Evolutionary conservation across 768 basidiomycete species (phyloP).

Genomic region (Macrolepiota dolichaula): DNA sequence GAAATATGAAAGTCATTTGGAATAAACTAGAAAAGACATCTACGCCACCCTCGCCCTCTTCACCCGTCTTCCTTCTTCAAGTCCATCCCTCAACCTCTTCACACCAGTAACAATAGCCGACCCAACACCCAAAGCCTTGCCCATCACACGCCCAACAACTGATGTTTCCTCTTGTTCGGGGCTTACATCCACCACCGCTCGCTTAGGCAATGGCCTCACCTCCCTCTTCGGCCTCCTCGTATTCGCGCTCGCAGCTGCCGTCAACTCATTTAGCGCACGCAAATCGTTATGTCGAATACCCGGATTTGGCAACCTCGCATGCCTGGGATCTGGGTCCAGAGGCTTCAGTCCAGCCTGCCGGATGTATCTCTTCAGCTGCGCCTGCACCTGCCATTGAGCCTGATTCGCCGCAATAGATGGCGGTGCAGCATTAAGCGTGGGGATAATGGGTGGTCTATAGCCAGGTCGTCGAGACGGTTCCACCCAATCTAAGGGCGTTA

Average conservation of each 20-base stretch:
- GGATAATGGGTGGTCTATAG: not conserved
- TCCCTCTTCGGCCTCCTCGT: not conserved
- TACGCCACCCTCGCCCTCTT: not conserved
- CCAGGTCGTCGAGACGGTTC: not conserved
- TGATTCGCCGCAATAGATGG: not conserved
- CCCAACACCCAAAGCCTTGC: not conserved
- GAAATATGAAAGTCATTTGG: not conserved
- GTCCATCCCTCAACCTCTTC: slow-evolving; percentile 6
- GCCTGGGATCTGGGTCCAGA: not conserved
- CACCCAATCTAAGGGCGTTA: not conserved
- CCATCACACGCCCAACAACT: not conserved
- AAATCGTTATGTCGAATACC: not conserved
- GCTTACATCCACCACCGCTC: not conserved
- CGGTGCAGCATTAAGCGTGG: not conserved
- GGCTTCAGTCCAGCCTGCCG: not conserved
- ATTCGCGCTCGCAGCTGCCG: not conserved
- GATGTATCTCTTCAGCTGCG: not conserved
- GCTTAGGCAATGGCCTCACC: not conserved
- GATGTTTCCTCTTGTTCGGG: not conserved
- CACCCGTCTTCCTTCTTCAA: not conserved
- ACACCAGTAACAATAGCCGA: slow-evolving; percentile 1
- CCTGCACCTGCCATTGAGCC: not conserved
- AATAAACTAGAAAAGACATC: not conserved
- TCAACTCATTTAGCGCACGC: not conserved
- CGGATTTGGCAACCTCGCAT: not conserved